Conservation (phyloP, 2,329 filamentous ascomycete genomes). For the Beauveria asiatica region DNA sequence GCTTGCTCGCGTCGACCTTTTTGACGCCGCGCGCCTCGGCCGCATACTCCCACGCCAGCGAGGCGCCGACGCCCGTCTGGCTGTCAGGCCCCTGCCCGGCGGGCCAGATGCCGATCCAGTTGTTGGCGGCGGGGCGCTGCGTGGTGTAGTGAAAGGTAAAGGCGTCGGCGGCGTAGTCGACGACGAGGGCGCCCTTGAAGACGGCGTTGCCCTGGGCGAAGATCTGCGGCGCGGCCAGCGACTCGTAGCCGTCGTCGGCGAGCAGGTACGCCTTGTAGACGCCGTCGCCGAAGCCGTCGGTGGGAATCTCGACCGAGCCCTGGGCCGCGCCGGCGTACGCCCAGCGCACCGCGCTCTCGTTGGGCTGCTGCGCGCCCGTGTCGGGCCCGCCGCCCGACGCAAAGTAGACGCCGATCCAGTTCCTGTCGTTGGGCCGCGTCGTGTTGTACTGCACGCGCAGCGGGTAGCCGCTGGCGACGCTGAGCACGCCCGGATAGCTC, state of each 20-base stretch:
- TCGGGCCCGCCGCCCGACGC: constrained; percentile 9
- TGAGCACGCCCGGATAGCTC: background rate
- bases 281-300: constrained; percentile 6
- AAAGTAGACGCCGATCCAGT: constrained; percentile 11
- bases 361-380: background rate
- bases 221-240: background rate
- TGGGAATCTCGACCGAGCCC: background rate
- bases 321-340: background rate
- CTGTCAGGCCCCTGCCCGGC: background rate
- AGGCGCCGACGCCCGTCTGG: background rate
- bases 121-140: background rate
- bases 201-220: constrained; percentile 7
- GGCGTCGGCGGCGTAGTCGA: background rate
- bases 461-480: background rate
- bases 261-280: constrained; percentile 10
- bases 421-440: background rate
- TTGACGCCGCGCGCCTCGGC: background rate
- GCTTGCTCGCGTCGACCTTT: background rate
- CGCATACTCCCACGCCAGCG: constrained; percentile 6
- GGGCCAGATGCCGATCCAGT: constrained; percentile 9
- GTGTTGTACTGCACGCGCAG: constrained; percentile 7
- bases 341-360: background rate
- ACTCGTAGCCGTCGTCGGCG: background rate
- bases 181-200: background rate
- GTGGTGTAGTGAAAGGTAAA: constrained; percentile 7